Evolutionary conservation across 306 rosid genomes (phyloP).

Genomic region (Vicia villosa): DNA sequence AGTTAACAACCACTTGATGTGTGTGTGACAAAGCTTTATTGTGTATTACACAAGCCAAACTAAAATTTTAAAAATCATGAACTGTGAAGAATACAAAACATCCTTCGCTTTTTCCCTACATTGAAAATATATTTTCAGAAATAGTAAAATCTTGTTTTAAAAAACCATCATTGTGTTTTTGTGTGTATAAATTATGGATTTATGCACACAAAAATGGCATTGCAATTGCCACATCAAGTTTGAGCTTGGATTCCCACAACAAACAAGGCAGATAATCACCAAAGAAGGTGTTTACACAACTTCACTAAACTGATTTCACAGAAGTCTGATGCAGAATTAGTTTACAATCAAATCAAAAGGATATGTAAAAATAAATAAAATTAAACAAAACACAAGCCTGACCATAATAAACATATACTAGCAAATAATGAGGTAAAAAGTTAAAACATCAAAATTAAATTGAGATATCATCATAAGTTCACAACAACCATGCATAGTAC

Average conservation of each 20-base stretch:
- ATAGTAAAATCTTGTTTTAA: background rate
- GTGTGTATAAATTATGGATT: background rate
- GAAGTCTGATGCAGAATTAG: background rate
- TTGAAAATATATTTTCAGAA: background rate
- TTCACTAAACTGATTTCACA: background rate
- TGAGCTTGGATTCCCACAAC: conserved; percentile 28
- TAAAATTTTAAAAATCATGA: background rate
- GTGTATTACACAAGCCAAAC: conserved; percentile 6
- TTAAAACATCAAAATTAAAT: conserved; percentile 21
- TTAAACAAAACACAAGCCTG: background rate
- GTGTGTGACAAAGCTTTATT: background rate
- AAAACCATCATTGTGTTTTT: background rate
- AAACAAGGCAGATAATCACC: conserved; percentile 15
- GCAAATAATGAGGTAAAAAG: conserved; percentile 1
- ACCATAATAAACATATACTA: conserved; percentile 19
- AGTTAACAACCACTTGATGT: background rate
- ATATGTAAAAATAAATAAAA: background rate
- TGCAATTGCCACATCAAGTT: conserved; percentile 25
- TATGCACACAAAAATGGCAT: background rate
- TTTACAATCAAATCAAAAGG: conserved; percentile 3
- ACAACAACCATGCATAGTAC: conserved; percentile 33
- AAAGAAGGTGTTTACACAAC: background rate
- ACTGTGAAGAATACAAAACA: background rate
- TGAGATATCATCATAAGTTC: conserved; percentile 2
- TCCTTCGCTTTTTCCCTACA: background rate